Conservation (phyloP, 2,329 filamentous ascomycete species). For the Paecilomyces dactylethromorphus region DNA sequence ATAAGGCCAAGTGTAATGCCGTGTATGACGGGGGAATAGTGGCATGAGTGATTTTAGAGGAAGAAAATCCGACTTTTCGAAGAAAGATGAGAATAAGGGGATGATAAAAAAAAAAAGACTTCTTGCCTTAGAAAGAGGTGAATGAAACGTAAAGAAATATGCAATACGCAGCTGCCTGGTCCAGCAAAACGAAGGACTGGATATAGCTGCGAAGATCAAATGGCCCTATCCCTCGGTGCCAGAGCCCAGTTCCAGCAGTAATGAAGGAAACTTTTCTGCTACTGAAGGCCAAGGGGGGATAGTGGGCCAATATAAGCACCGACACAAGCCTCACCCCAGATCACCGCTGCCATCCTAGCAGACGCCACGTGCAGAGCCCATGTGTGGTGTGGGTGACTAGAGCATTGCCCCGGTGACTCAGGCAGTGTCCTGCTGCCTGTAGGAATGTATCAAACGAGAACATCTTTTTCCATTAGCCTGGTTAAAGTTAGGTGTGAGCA, state of each 20-base stretch:
- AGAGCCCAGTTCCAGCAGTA: neutral
- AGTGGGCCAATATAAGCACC: neutral
- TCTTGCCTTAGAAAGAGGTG: neutral
- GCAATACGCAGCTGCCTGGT: neutral
- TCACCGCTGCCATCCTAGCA: neutral
- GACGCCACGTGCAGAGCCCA: conserved; percentile 1
- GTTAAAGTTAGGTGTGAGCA: neutral
- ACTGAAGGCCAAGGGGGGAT: neutral
- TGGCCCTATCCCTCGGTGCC: neutral
- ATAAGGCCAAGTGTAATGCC: conserved; percentile 32
- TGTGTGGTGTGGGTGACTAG: conserved; percentile 1
- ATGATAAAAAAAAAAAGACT: neutral
- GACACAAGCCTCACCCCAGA: neutral
- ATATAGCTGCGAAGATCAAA: neutral
- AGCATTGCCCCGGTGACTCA: conserved; percentile 2
- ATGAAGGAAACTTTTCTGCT: neutral
- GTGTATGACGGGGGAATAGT: conserved; percentile 19
- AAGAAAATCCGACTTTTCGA: neutral
- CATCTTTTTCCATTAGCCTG: neutral
- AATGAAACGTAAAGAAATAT: neutral
- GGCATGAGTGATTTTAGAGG: conserved; percentile 13
- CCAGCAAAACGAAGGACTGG: neutral
- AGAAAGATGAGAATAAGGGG: neutral
- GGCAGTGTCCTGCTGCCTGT: neutral
- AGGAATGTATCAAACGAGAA: neutral